Base-by-base conservation (phyloP, 345 rosid species). In the Sonneratia caseolaris region DNA sequence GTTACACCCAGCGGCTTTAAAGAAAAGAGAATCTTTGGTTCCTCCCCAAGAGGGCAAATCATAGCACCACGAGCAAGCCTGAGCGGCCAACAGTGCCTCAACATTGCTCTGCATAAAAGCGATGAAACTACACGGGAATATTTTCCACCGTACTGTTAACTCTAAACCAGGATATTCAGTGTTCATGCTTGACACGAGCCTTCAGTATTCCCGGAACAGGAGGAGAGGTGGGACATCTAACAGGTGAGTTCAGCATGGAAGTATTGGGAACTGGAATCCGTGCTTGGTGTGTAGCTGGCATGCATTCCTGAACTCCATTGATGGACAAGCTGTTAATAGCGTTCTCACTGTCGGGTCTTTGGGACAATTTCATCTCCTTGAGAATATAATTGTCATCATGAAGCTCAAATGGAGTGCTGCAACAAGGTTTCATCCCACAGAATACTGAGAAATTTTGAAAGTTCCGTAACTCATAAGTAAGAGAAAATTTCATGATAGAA, bases 371-470 rank as follows among this genome's bases (percentile, higher is more conserved):
- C 99, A 96, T 96, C 21, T 97, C 95, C 84, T 92, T 96, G 73
- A 96, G 87, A 68, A 96, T 97, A 76, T 89, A 96, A 49, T 92
- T 92, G 79, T 96, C 99, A 48, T 96, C 99, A 37, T 92, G 99
- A 75, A 96, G 98, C 86, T 92, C 98, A 67, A 96, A 96, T 1
- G 99, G 98, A n/a, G 99, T 92, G 84, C 99, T 96, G 86, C 81
- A 68, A 68, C 37, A 27, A 68, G 9, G 19, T 11, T 42, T 68
- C 14, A 6, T 42, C 5, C 14, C 55, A 27, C 45, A 38, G 48
- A 9, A 42, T n/a, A 43, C 9, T n/a, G 37, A 42, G 35, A n/a
- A 2, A 12, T 14, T 40, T 18, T 36, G 15, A 68, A 68, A 66
- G 11, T 14, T 37, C 1, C n/a, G n/a, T 57, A 57, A 7, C 7